Percentiles rank a stretch among this genome's conserved stretches.
Evolutionary conservation across 305 asterid species (phyloP).

Genomic region (Euphrasia arctica): DNA sequence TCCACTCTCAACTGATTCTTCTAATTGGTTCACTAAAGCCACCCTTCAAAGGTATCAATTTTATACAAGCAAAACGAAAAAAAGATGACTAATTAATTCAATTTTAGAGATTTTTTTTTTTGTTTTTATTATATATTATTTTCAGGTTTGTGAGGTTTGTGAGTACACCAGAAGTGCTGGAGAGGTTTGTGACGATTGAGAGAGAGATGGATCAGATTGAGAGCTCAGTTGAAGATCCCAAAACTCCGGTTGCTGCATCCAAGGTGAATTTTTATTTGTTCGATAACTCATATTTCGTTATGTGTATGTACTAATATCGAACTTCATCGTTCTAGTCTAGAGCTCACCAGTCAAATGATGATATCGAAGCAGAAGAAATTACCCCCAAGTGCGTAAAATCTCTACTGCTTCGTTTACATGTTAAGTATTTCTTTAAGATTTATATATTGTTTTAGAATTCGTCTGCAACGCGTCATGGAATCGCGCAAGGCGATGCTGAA

Average conservation of each 20-base stretch:
- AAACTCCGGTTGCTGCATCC: too few species aligned
- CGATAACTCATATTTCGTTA: too few species aligned
- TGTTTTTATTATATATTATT: too few species aligned
- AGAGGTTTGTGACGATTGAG: slow-evolving; percentile 75
- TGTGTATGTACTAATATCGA: too few species aligned
- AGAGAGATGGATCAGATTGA: slow-evolving; percentile 78
- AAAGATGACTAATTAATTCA: too few species aligned
- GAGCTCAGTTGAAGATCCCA: slow-evolving; percentile 11
- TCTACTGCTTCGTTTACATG: slow-evolving; percentile 22
- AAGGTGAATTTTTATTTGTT: too few species aligned
- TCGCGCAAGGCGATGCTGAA: slow-evolving; percentile 64
- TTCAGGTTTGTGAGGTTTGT: slow-evolving; percentile 84
- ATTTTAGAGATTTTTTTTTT: background rate
- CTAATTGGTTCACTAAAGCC: slow-evolving; percentile 71
- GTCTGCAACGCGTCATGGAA: slow-evolving; percentile 72
- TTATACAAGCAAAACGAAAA: too few species aligned
- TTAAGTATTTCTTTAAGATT: slow-evolving; percentile 12
- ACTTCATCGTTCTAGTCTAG: slow-evolving; percentile 31
- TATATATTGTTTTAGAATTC: slow-evolving; percentile 37
- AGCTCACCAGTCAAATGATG: slow-evolving; percentile 34
- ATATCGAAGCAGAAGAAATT: slow-evolving; percentile 43
- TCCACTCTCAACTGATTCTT: slow-evolving; percentile 37
- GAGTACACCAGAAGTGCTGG: slow-evolving; percentile 77
- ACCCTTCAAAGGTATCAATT: slow-evolving; percentile 56
- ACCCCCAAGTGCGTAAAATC: slow-evolving; percentile 42